A percentile compares a stretch with the other conserved stretches of the same genome.
Evolutionary conservation across 2,329 filamentous ascomycete species (phyloP).

Genomic region (Thelonectria blattea): DNA sequence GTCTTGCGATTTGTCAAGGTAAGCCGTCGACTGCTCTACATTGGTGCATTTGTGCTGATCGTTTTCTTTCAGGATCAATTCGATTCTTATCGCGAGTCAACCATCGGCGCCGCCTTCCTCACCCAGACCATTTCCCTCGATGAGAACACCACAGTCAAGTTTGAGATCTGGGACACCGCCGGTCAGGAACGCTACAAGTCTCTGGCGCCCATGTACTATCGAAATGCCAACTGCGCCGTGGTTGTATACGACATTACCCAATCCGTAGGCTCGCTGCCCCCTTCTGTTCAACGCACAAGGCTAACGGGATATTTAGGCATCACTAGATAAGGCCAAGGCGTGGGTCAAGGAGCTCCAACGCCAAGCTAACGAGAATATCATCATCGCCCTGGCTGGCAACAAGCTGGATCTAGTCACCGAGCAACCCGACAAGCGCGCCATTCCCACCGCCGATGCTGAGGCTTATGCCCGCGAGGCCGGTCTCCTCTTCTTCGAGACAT

Average conservation of each 20-base stretch:
- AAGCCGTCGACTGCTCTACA: conserved; percentile 34
- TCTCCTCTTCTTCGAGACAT: conserved; percentile 97
- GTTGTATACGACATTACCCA: conserved; percentile 99
- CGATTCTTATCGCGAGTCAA: conserved; percentile 95
- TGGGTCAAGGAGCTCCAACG: conserved; percentile 99
- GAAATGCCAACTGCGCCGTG: conserved; percentile 98
- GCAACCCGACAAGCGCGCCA: conserved; percentile 93
- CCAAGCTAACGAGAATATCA: conserved; percentile 99
- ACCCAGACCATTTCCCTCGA: conserved; percentile 99
- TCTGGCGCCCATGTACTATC: conserved; percentile 98
- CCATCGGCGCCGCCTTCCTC: conserved; percentile 96
- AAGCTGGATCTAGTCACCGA: conserved; percentile 96
- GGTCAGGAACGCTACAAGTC: conserved; percentile 99
- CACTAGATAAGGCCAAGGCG: conserved; percentile 97
- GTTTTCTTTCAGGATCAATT: conserved; percentile 84
- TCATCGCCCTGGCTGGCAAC: conserved; percentile 97
- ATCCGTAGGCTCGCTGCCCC: conserved; percentile 70
- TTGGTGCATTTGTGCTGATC: conserved; percentile 16
- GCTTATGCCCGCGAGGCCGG: conserved; percentile 93
- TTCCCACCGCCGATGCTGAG: conserved; percentile 86
- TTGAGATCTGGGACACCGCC: conserved; percentile 99
- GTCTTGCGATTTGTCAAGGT: conserved; percentile 99
- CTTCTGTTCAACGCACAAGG: background rate
- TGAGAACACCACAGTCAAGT: conserved; percentile 98
- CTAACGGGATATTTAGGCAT: conserved; percentile 66